Evolutionary conservation across 2,329 filamentous ascomycete species (phyloP).

Genomic region (Sporothrix pallida): DNA sequence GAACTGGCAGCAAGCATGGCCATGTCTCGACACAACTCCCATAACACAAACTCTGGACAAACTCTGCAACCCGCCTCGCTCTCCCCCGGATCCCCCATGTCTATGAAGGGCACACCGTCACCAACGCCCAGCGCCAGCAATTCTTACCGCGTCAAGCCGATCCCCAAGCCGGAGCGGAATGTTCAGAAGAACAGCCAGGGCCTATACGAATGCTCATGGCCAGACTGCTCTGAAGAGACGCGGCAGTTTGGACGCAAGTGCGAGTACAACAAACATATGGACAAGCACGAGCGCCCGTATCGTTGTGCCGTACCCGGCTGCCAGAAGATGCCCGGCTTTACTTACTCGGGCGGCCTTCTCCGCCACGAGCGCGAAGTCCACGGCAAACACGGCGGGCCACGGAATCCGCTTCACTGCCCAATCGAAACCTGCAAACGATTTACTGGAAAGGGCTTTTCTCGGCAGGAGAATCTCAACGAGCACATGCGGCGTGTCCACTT

Average conservation of each 20-base stretch:
- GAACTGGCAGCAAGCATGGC: neutral
- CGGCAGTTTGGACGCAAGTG: constrained; percentile 80
- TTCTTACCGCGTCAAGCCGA: constrained; percentile 54
- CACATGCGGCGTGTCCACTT: constrained; percentile 88
- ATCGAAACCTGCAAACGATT: constrained; percentile 88
- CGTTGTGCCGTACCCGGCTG: constrained; percentile 82
- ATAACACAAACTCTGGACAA: neutral
- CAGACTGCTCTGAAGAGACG: constrained; percentile 69
- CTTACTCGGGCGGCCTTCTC: constrained; percentile 87
- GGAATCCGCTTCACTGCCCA: constrained; percentile 85
- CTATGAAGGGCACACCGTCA: constrained; percentile 42
- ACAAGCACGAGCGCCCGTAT: constrained; percentile 94
- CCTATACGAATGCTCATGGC: constrained; percentile 76
- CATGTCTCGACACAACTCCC: constrained; percentile 17
- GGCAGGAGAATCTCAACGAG: constrained; percentile 92
- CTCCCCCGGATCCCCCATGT: constrained; percentile 35
- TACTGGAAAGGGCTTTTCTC: constrained; percentile 85
- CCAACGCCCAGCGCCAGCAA: constrained; percentile 37
- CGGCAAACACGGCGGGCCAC: constrained; percentile 84
- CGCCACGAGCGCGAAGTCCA: constrained; percentile 94
- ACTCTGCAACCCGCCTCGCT: constrained; percentile 18
- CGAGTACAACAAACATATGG: constrained; percentile 99
- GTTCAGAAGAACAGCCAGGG: constrained; percentile 69
- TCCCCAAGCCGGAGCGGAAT: constrained; percentile 64
- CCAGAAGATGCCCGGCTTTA: constrained; percentile 91